These are phyloP conservation scores for Colletotrichum sp. DNA, from an alignment of 2,329 filamentous ascomycete genomes.

Conservation along the genomic window DNA sequence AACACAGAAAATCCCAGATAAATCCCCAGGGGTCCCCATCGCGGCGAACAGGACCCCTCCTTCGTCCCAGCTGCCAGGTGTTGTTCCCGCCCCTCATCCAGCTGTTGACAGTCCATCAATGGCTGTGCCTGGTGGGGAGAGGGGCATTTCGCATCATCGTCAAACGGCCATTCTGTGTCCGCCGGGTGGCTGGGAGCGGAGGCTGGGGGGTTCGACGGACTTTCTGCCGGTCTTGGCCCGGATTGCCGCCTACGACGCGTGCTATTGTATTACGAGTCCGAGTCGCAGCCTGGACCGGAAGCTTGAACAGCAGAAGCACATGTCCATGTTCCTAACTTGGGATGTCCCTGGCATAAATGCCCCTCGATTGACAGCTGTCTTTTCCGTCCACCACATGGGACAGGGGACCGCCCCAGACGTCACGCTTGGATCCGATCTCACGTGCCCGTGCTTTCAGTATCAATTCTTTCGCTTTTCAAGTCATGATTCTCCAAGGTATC, in stretches of 20 bases:
- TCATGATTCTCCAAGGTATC: not conserved
- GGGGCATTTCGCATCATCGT: not conserved
- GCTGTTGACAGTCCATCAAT: not conserved
- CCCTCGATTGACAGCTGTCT: slow-evolving; percentile 9
- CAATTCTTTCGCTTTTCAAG: not conserved
- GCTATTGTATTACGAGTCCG: not conserved
- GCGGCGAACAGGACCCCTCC: not conserved
- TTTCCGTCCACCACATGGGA: not conserved
- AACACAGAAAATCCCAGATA: not conserved
- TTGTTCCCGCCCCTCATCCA: not conserved
- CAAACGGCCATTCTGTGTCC: not conserved
- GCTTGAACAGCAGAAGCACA: not conserved
- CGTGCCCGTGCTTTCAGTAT: not conserved
- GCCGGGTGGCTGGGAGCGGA: slow-evolving; percentile 6
- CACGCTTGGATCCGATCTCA: not conserved
- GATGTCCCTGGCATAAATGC: not conserved
- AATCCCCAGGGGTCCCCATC: not conserved
- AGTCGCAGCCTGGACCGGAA: not conserved
- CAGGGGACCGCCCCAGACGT: not conserved
- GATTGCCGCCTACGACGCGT: not conserved
- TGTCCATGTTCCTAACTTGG: not conserved
- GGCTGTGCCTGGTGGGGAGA: not conserved
- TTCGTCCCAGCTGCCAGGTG: not conserved
- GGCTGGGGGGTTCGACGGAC: not conserved
- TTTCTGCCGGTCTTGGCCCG: not conserved